Base-by-base conservation (phyloP, 2,329 filamentous ascomycete species). In the Purpureocillium lavendulum region DNA sequence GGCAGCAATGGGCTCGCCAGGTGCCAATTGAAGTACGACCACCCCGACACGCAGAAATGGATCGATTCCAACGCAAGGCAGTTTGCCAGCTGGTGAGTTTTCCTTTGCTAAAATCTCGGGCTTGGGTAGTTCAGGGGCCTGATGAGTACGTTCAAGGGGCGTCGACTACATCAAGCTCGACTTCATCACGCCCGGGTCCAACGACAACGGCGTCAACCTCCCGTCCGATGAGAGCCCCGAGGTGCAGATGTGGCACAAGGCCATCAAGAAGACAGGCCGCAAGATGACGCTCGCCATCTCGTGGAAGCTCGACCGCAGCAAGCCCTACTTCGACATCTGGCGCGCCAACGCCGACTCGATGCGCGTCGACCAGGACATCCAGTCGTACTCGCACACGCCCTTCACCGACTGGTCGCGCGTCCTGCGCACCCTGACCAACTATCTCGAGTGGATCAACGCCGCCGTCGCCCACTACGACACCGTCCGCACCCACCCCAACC, bases 301-400 rank as follows among this genome's bases (percentile, higher is more conserved):
- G 16, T 47, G 47, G 47, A 47, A 49, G 33, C 45, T 47, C 16
- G 45, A 47, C 35, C 43, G 47, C n/a, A 41, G 41, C 12, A 30
- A 45, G n/a, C 36, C 42, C 35, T 49, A 42, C 33, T 49, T 49
- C 16, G 24, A 36, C 12, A 39, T 47, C 18, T 49, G 47, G 47
- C 44, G 45, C 35, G 36, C 35, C 15, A 41, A 47, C 34, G 43
- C 47, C 32, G 47, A 49, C 28, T 40, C 45, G 4, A 49, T 49
- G 47, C 45, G 47, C 17, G 44, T 34, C 29, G 47, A 49, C 36
- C 47, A 49, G 39, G 47, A 49, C 36, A 46, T 49, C 39, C 47
- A 47, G 43, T 47, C 47, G 35, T 29, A 40, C 39, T 21, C 35
- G 7, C 34, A 34, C 21, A 18, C 43, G 12, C 39, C 39, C 6